A percentile compares a stretch with the other conserved stretches of the same genome.
Conservation (phyloP, 768 basidiomycete genomes). For the Pisolithus marmoratus region DNA sequence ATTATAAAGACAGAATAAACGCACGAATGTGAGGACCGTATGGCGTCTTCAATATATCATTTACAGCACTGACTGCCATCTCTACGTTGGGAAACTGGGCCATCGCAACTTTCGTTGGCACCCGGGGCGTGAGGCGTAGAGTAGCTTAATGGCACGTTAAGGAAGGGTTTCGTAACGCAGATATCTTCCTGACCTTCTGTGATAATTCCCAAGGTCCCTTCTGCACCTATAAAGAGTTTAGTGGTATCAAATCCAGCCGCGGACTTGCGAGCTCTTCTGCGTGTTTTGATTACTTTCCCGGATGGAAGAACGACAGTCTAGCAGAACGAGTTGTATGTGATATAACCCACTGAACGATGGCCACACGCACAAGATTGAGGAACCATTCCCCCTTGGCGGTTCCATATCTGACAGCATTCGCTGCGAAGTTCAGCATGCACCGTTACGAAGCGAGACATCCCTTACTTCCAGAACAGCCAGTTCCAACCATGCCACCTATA, state of each 20-base stretch:
- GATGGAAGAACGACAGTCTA: conserved; percentile 82
- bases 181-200: conserved; percentile 54
- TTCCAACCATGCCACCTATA: conserved; percentile 86
- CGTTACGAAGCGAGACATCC: conserved; percentile 5
- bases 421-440: conserved; percentile 27
- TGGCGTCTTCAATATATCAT: conserved; percentile 68
- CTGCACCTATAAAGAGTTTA: conserved; percentile 85
- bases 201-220: conserved; percentile 87
- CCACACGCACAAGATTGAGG: conserved; percentile 57
- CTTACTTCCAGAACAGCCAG: conserved; percentile 81
- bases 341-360: not conserved
- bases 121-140: conserved; percentile 68
- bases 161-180: not conserved
- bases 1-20: conserved; percentile 15
- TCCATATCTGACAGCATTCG: conserved; percentile 81
- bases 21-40: conserved; percentile 70
- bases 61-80: conserved; percentile 73
- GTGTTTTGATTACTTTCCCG: conserved; percentile 85
- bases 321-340: conserved; percentile 25
- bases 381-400: conserved; percentile 89
- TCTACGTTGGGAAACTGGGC: conserved; percentile 80
- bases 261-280: conserved; percentile 73
- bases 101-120: conserved; percentile 85
- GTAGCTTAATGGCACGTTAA: conserved; percentile 47
- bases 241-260: conserved; percentile 84